Evolutionary conservation across 345 rosid species (phyloP).

Genomic region (Eucalyptus polybractea): DNA sequence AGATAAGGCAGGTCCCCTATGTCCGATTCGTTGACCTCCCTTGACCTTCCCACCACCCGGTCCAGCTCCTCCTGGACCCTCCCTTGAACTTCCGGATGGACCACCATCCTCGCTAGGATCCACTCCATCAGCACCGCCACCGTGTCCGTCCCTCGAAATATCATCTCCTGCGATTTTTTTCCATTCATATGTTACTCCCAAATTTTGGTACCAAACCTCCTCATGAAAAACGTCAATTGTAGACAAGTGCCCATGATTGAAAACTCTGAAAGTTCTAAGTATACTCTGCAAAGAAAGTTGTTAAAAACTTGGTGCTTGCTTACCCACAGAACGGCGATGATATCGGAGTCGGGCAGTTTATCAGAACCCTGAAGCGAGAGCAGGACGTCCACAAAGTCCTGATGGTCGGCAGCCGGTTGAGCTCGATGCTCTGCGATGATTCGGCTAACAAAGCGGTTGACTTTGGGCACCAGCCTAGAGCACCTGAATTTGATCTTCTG

Average conservation of each 20-base stretch:
- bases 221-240: neutral
- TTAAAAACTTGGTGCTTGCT: neutral
- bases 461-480: constrained; percentile 25
- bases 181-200: neutral
- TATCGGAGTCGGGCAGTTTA: constrained; percentile 14
- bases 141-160: constrained; percentile 82
- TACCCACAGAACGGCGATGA: constrained; percentile 43
- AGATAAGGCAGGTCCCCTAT: constrained; percentile 34
- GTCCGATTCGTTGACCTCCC: constrained; percentile 46
- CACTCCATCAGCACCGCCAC: constrained; percentile 88
- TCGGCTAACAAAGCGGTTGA: constrained; percentile 29
- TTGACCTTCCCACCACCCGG: constrained; percentile 41
- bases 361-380: constrained; percentile 26
- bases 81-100: constrained; percentile 47
- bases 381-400: constrained; percentile 34
- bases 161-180: constrained; percentile 51
- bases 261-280: constrained; percentile 14
- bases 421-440: constrained; percentile 5
- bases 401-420: neutral
- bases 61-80: constrained; percentile 70
- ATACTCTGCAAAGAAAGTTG: neutral
- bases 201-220: neutral
- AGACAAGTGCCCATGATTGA: neutral
- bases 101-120: constrained; percentile 76
- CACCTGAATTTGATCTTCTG: constrained; percentile 32